These are phyloP conservation scores for Pythium biforme DNA, from an alignment of 352 stramenopile genomes.

Conservation along the genomic window DNA sequence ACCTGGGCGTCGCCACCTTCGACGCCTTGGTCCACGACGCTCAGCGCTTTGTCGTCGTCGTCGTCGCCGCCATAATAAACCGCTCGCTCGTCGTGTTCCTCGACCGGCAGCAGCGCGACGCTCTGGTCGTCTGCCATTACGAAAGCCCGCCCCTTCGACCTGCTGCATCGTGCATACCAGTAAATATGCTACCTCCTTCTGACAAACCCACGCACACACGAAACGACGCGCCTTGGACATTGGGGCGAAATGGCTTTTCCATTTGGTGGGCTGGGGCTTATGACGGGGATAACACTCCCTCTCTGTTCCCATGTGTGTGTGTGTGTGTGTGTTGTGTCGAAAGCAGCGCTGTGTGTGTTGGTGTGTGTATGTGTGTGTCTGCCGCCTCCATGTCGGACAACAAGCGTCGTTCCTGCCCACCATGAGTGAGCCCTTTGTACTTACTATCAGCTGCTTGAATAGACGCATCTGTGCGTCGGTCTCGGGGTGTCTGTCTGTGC, in stretches of 20 bases:
- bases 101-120: neutral
- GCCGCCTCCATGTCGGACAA: no score
- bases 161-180: neutral
- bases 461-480: neutral
- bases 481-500: slow-evolving; percentile 18
- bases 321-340: slow-evolving; percentile 16
- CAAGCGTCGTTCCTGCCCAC: no score
- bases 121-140: neutral
- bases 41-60: neutral
- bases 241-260: neutral
- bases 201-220: neutral
- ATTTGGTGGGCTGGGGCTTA: neutral
- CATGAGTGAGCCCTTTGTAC: no score
- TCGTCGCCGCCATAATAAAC: neutral
- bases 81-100: no score
- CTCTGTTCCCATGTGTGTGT: slow-evolving; percentile 6
- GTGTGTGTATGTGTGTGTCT: no score
- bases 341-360: no score
- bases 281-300: no score
- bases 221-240: slow-evolving; percentile 5
- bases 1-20: neutral
- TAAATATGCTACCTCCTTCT: neutral
- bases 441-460: no score
- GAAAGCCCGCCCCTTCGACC: neutral
- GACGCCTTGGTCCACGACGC: neutral